phyloP scores from a whole-genome alignment of 176 grass and related monocot genomes.

The Bolboschoenus planiculmis region DNA sequence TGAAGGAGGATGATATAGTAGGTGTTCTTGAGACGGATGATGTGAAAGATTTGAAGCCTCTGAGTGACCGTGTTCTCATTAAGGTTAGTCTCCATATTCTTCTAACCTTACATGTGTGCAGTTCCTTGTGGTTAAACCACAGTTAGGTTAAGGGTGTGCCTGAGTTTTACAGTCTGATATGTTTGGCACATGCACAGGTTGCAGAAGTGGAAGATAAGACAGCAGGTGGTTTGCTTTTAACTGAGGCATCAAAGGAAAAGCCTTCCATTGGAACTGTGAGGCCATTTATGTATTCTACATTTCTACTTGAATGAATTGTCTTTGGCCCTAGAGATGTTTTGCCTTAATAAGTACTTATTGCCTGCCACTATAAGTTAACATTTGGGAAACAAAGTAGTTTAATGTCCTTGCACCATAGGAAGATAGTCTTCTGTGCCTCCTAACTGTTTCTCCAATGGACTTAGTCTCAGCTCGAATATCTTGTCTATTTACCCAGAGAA shows the following conservation, averaged over 20 bases:
- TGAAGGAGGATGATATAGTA: conserved; percentile 81
- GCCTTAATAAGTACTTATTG: background rate
- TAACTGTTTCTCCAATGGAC: background rate
- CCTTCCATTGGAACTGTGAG: conserved; percentile 73
- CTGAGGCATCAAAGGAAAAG: conserved; percentile 58
- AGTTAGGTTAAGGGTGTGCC: background rate
- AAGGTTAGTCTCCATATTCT: conserved; percentile 31
- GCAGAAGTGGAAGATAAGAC: conserved; percentile 75
- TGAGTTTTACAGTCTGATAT: background rate
- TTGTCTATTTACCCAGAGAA: background rate
- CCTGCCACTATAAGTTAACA: background rate
- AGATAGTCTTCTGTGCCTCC: background rate
- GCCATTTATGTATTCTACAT: too few species aligned
- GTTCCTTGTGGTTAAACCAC: background rate
- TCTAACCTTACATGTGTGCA: background rate
- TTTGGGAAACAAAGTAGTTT: background rate
- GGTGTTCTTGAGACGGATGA: conserved; percentile 60
- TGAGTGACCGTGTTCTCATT: conserved; percentile 59
- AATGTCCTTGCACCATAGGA: background rate
- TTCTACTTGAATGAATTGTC: background rate
- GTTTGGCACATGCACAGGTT: conserved; percentile 32
- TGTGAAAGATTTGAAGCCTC: conserved; percentile 68
- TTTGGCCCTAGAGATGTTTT: background rate
- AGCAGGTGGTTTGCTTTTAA: conserved; percentile 56
- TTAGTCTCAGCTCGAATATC: background rate